Evolutionary conservation across 352 stramenopile species (phyloP).

Genomic region (Halophytophthora batemanensis): DNA sequence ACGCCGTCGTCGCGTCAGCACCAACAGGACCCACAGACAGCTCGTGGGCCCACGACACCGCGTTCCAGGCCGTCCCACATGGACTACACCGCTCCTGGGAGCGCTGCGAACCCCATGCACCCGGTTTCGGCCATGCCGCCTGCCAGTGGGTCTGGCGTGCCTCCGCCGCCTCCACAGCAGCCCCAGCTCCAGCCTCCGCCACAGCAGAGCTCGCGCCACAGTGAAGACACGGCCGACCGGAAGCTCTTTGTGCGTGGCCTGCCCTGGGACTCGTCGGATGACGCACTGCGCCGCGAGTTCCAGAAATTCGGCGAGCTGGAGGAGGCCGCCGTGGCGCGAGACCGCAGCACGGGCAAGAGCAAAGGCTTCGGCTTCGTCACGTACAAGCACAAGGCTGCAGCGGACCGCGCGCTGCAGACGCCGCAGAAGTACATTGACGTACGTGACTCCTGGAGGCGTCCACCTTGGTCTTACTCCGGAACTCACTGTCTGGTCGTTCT

Average conservation of each 20-base stretch:
- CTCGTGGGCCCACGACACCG: not conserved
- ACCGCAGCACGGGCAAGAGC: slow-evolving; percentile 55
- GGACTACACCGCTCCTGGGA: slow-evolving; percentile 29
- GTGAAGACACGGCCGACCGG: slow-evolving; percentile 39
- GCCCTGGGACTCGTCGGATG: slow-evolving; percentile 50
- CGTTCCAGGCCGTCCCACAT: slow-evolving; percentile 24
- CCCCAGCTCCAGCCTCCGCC: slow-evolving; percentile 7
- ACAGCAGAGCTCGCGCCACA: not conserved
- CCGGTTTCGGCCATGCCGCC: slow-evolving; percentile 17
- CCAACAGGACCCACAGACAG: slow-evolving; percentile 14
- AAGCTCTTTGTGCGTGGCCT: slow-evolving; percentile 66
- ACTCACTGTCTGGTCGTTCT: not conserved
- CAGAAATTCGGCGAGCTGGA: slow-evolving; percentile 64
- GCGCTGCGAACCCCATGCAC: slow-evolving; percentile 8
- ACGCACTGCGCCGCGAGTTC: slow-evolving; percentile 56
- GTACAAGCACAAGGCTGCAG: slow-evolving; percentile 44
- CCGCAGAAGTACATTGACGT: slow-evolving; percentile 69
- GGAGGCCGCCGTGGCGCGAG: slow-evolving; percentile 37
- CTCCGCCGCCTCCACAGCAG: slow-evolving; percentile 9
- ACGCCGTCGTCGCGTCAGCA: slow-evolving; percentile 1
- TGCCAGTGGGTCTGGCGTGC: slow-evolving; percentile 3
- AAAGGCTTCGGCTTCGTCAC: slow-evolving; percentile 75
- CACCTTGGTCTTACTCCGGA: no score
- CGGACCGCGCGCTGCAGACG: slow-evolving; percentile 48
- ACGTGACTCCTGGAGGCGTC: slow-evolving; percentile 18